phyloP scores from a whole-genome alignment of 1,284 basidiomycete species.

The Microbotryum saponariae region DNA sequence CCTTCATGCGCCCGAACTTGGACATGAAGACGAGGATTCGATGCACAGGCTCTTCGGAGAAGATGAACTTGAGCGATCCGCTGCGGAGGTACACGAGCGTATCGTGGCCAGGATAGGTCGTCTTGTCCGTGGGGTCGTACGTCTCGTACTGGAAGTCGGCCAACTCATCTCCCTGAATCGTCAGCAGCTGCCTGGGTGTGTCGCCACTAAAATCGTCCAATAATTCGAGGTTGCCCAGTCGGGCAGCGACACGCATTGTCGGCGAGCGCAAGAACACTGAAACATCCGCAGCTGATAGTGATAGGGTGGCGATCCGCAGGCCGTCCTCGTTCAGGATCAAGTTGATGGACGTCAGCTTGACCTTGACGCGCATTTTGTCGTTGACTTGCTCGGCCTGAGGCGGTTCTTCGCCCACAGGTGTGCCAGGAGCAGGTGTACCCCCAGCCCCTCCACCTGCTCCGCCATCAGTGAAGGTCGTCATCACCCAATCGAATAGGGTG shows the following conservation, averaged over 20 bases:
- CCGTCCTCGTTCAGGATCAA: constrained; percentile 74
- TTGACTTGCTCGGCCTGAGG: background rate
- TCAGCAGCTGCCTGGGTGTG: constrained; percentile 67
- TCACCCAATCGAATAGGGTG: constrained; percentile 91
- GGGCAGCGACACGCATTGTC: constrained; percentile 71
- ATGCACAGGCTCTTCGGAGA: constrained; percentile 78
- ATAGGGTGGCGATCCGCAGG: constrained; percentile 70
- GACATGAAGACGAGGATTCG: constrained; percentile 76
- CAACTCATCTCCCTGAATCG: constrained; percentile 91
- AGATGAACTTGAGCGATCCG: constrained; percentile 86
- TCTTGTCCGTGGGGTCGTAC: constrained; percentile 58
- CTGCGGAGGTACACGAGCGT: constrained; percentile 75
- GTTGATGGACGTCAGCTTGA: constrained; percentile 82
- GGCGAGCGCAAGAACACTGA: constrained; percentile 66
- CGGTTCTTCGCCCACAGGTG: background rate
- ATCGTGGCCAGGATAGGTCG: constrained; percentile 71
- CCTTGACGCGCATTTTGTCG: constrained; percentile 70
- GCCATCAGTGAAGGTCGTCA: constrained; percentile 82
- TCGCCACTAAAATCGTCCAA: constrained; percentile 60
- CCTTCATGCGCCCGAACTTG: constrained; percentile 85
- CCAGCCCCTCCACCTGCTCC: constrained; percentile 30
- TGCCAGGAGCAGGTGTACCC: background rate
- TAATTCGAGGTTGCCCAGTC: constrained; percentile 77
- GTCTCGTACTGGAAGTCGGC: constrained; percentile 95
- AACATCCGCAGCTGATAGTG: constrained; percentile 85